These are phyloP conservation scores for Erythrophleum fordii DNA, from an alignment of 306 rosid genomes.

Conservation along the genomic window DNA sequence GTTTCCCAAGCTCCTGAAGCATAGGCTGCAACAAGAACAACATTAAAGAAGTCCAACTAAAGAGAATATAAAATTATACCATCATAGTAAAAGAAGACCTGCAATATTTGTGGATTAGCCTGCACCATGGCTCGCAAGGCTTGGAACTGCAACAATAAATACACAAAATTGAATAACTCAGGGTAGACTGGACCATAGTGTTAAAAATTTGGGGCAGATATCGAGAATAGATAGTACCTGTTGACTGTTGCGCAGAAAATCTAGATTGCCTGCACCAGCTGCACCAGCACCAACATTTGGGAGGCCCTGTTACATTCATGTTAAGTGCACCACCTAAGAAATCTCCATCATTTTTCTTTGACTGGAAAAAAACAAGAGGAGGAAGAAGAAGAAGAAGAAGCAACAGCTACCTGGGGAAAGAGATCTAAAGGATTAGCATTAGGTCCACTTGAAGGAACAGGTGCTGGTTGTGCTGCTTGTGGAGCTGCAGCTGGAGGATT, in stretches of 20 bases:
- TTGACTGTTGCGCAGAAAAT: constrained; percentile 89
- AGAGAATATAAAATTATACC: not conserved
- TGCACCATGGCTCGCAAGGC: constrained; percentile 93
- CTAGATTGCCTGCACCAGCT: constrained; percentile 80
- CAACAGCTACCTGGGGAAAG: constrained; percentile 77
- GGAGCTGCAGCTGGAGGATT: constrained; percentile 63
- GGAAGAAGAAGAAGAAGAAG: too few relatives aligned
- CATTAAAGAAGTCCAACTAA: constrained; percentile 11
- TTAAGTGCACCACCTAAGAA: constrained; percentile 31
- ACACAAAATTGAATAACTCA: constrained; percentile 3
- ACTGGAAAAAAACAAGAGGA: not conserved
- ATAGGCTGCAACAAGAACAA: constrained; percentile 74
- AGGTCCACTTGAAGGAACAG: constrained; percentile 73
- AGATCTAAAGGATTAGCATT: constrained; percentile 93
- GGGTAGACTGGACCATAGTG: not conserved
- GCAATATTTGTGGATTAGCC: constrained; percentile 95
- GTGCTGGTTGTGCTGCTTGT: constrained; percentile 67
- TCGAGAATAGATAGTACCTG: constrained; percentile 52
- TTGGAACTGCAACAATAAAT: constrained; percentile 64
- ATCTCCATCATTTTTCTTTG: not conserved
- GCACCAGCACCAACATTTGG: constrained; percentile 74
- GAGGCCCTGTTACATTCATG: constrained; percentile 66
- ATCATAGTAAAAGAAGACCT: constrained; percentile 56
- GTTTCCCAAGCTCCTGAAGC: constrained; percentile 98
- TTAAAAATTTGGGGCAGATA: not conserved